Evolutionary conservation across 768 basidiomycete species (phyloP).

Genomic region (Lepiota venenata): DNA sequence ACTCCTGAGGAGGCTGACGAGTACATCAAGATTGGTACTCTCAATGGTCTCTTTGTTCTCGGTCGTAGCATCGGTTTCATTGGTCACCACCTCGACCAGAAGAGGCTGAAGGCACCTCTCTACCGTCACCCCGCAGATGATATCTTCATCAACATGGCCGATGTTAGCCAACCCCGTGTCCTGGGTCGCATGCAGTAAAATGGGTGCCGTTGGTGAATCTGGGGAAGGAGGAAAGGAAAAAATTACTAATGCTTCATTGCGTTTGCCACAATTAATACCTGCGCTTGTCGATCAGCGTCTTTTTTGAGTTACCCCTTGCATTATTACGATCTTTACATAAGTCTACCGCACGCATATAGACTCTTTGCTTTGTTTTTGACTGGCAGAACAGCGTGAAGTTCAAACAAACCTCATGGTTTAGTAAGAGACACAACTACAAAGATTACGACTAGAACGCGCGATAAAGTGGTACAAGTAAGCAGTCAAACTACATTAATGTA

Average conservation of each 20-base stretch:
- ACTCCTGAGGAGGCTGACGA: slow-evolving; percentile 94
- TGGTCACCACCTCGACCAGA: slow-evolving; percentile 95
- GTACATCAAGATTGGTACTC: slow-evolving; percentile 94
- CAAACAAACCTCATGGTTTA: neutral
- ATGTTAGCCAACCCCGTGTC: slow-evolving; percentile 78
- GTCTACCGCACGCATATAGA: neutral
- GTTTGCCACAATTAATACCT: neutral
- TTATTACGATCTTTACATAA: neutral
- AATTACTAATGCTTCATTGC: neutral
- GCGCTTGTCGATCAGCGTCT: neutral
- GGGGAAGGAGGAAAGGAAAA: neutral
- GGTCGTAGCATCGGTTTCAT: slow-evolving; percentile 98
- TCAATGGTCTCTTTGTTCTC: slow-evolving; percentile 96
- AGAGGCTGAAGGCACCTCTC: slow-evolving; percentile 86
- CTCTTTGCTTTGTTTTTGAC: neutral
- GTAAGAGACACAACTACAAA: neutral
- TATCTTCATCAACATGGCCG: slow-evolving; percentile 94
- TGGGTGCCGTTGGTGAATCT: too few species aligned
- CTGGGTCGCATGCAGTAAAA: slow-evolving; percentile 47
- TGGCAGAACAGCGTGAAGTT: neutral
- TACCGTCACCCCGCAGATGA: slow-evolving; percentile 96
- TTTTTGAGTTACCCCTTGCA: neutral
- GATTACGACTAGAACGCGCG: too few species aligned
- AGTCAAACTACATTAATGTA: too few species aligned
- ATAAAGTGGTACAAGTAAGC: too few species aligned